A percentile compares a stretch with the other conserved stretches of the same genome.
These are phyloP conservation scores for Usnea hakonensis DNA, from an alignment of 495 filamentous ascomycete species.

Conservation along the genomic window DNA sequence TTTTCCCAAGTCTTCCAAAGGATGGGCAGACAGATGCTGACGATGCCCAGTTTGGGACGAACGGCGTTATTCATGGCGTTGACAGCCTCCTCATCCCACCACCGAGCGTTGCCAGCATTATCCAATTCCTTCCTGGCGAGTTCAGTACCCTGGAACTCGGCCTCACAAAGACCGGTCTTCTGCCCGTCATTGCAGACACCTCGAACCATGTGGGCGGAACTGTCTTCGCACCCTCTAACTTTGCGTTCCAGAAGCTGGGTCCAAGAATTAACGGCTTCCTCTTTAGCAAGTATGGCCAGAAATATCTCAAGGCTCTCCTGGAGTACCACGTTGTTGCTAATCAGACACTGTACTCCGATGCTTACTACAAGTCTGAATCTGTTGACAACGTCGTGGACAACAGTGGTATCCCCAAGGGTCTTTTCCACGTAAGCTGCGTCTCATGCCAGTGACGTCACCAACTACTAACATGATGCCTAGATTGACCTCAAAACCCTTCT, in stretches of 20 bases:
- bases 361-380: slow-evolving; percentile 48
- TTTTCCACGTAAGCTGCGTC: slow-evolving; percentile 28
- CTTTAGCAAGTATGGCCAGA: slow-evolving; percentile 59
- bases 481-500: slow-evolving; percentile 63
- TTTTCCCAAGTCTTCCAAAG: neutral
- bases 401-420: slow-evolving; percentile 26
- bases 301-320: slow-evolving; percentile 65
- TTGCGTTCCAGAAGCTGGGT: slow-evolving; percentile 65
- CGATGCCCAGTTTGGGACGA: slow-evolving; percentile 45
- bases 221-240: slow-evolving; percentile 69
- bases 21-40: slow-evolving; percentile 13
- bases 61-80: slow-evolving; percentile 75
- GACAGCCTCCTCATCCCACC: slow-evolving; percentile 68
- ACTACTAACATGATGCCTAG: slow-evolving; percentile 34
- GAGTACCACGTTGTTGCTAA: slow-evolving; percentile 70
- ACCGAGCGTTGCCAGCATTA: slow-evolving; percentile 46
- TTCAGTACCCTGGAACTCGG: slow-evolving; percentile 73
- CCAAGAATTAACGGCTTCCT: slow-evolving; percentile 64
- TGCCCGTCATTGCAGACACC: slow-evolving; percentile 36
- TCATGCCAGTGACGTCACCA: no score
- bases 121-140: slow-evolving; percentile 58
- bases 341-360: slow-evolving; percentile 76
- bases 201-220: slow-evolving; percentile 49
- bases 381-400: slow-evolving; percentile 12
- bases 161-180: slow-evolving; percentile 60